These are phyloP conservation scores for Agapanthus africanus DNA, from an alignment of 106 monocot genomes.

Conservation along the genomic window DNA sequence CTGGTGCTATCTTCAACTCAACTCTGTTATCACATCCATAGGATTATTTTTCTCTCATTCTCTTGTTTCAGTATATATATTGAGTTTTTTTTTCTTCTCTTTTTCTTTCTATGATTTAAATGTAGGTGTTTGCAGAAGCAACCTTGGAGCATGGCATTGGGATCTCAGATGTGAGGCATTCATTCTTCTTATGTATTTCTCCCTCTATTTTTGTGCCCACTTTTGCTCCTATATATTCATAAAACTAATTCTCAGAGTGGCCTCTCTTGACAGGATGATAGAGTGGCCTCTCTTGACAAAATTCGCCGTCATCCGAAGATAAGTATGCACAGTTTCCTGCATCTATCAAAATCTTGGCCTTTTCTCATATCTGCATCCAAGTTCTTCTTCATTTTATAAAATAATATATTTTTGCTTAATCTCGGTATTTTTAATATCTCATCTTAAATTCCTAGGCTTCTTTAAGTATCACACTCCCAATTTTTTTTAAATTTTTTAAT, in stretches of 20 bases:
- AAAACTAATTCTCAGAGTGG: neutral
- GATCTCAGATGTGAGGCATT: conserved; percentile 11
- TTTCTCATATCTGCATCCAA: too few species aligned
- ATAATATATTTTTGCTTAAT: too few species aligned
- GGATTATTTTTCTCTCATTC: neutral
- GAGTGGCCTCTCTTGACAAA: neutral
- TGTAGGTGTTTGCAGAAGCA: conserved; percentile 24
- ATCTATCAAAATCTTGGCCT: too few species aligned
- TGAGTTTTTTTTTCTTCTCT: neutral
- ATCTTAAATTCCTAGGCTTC: too few species aligned
- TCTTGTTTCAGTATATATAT: too few species aligned
- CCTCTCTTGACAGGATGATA: conserved; percentile 4
- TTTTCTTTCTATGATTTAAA: neutral
- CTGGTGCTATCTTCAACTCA: conserved; percentile 11
- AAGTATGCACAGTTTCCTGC: conserved; percentile 28
- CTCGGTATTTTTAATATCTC: too few species aligned
- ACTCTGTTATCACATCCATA: neutral
- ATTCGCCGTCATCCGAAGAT: conserved; percentile 15
- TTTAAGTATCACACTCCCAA: too few species aligned
- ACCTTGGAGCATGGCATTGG: conserved; percentile 12
- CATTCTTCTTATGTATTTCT: neutral
- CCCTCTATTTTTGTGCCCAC: neutral
- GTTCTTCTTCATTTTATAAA: too few species aligned
- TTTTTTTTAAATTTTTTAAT: too few species aligned
- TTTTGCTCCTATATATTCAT: neutral